Percentiles rank a stretch among this genome's conserved stretches.
Evolutionary conservation across 2,329 filamentous ascomycete genomes (phyloP).

Genomic region (Neonectria neomacrospora): DNA sequence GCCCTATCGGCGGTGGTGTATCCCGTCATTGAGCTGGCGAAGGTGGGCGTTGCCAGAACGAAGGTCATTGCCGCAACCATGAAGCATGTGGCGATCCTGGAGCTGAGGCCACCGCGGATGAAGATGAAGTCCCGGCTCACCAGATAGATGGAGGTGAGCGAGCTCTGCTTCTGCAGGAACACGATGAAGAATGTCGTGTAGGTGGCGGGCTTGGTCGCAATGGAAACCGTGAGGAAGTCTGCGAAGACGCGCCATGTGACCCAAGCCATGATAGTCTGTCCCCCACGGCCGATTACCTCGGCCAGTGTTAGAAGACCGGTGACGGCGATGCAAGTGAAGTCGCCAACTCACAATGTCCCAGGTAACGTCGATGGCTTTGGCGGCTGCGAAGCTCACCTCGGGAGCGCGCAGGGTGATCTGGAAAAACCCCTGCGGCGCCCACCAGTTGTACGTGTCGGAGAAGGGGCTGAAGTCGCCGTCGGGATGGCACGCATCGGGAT

Average conservation of each 20-base stretch:
- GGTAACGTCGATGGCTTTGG: constrained; percentile 17
- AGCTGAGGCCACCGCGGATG: background rate
- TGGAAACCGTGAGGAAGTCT: constrained; percentile 19
- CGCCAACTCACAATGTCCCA: constrained; percentile 25
- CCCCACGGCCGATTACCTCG: constrained; percentile 19
- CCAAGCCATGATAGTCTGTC: background rate
- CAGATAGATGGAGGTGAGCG: background rate
- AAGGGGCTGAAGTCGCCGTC: constrained; percentile 2
- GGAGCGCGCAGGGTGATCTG: constrained; percentile 12
- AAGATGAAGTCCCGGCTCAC: constrained; percentile 1
- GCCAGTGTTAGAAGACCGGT: background rate
- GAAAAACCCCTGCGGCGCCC: constrained; percentile 17
- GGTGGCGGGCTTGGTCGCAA: background rate
- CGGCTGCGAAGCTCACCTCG: background rate
- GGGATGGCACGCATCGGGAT: constrained; percentile 6
- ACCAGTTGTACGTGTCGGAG: constrained; percentile 6
- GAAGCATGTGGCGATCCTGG: constrained; percentile 6
- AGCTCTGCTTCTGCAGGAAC: background rate
- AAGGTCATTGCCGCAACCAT: background rate
- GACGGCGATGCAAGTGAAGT: background rate
- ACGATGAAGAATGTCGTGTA: constrained; percentile 21
- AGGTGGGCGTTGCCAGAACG: constrained; percentile 14
- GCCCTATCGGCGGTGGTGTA: constrained; percentile 11
- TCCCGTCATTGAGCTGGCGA: constrained; percentile 28
- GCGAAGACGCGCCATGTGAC: constrained; percentile 22